Evolutionary conservation across 192 early-diverging fungal genomes (phyloP).

Genomic region (Linnemannia exigua): DNA sequence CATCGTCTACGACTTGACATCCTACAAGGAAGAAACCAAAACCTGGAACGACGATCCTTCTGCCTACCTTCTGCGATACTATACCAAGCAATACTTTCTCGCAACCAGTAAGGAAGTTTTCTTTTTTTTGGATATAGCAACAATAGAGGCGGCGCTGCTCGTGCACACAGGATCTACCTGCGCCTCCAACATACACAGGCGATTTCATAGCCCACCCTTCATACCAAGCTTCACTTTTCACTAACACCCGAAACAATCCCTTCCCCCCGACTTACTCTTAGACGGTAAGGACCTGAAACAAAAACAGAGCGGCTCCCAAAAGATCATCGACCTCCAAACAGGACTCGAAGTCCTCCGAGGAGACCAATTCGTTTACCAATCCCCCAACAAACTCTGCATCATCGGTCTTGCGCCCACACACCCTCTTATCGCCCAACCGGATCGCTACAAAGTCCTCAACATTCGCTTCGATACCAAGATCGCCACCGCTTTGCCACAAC

Average conservation of each 20-base stretch:
- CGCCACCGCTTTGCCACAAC: conserved; percentile 25
- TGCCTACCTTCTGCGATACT: conserved; percentile 44
- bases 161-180: no score
- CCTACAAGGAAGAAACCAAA: conserved; percentile 46
- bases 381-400: conserved; percentile 55
- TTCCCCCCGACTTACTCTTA: no score
- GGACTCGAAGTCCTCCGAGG: conserved; percentile 32
- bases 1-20: conserved; percentile 49
- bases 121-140: not conserved
- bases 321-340: conserved; percentile 42
- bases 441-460: conserved; percentile 41
- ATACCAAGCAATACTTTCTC: conserved; percentile 51
- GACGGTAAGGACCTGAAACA: conserved; percentile 33
- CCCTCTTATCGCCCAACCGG: conserved; percentile 28
- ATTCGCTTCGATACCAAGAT: conserved; percentile 38
- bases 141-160: no score
- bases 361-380: conserved; percentile 50
- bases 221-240: not conserved
- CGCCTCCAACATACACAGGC: not conserved
- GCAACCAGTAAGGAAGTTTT: conserved; percentile 22
- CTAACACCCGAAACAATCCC: no score
- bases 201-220: no score
- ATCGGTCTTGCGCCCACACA: conserved; percentile 46
- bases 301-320: not conserved
- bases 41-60: conserved; percentile 34